phyloP scores from a whole-genome alignment of 345 rosid genomes.

The Euclidium syriacum region DNA sequence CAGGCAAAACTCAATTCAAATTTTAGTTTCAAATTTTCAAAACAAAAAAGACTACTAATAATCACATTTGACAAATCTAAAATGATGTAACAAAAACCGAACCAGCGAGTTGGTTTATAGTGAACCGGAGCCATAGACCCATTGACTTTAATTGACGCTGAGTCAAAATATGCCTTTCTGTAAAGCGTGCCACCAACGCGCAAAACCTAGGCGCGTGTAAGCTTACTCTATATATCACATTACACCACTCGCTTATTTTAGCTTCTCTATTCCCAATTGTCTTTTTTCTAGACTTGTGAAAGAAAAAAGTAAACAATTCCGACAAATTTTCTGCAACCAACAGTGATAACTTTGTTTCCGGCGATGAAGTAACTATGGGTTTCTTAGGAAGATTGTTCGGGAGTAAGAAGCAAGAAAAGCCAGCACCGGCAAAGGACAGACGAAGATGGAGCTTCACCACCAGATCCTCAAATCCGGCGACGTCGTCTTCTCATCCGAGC shows the following conservation, averaged over 20 bases:
- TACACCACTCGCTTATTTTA: conserved; percentile 1
- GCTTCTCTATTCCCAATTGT: conserved; percentile 4
- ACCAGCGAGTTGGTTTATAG: conserved; percentile 1
- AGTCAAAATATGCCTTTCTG: neutral
- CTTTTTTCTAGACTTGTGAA: neutral
- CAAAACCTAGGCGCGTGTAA: neutral
- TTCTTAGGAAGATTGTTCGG: conserved; percentile 74
- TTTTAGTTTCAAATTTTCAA: conserved; percentile 7
- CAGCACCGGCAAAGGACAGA: conserved; percentile 33
- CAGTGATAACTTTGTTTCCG: neutral
- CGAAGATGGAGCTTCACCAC: conserved; percentile 60
- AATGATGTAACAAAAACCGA: neutral
- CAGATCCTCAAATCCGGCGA: conserved; percentile 45
- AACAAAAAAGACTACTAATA: neutral
- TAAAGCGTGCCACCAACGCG: conserved; percentile 23
- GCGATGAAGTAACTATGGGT: conserved; percentile 56
- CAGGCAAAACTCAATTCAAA: conserved; percentile 12
- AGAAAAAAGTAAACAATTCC: neutral
- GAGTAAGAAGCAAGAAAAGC: conserved; percentile 29
- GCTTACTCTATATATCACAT: conserved; percentile 8
- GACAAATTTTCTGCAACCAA: neutral
- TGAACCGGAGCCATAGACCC: neutral
- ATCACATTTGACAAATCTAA: neutral
- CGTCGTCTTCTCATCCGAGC: conserved; percentile 21
- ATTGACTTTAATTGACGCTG: neutral